These are phyloP conservation scores for Astrothelium subdiscretum DNA, from an alignment of 495 filamentous ascomycete genomes.

Conservation along the genomic window DNA sequence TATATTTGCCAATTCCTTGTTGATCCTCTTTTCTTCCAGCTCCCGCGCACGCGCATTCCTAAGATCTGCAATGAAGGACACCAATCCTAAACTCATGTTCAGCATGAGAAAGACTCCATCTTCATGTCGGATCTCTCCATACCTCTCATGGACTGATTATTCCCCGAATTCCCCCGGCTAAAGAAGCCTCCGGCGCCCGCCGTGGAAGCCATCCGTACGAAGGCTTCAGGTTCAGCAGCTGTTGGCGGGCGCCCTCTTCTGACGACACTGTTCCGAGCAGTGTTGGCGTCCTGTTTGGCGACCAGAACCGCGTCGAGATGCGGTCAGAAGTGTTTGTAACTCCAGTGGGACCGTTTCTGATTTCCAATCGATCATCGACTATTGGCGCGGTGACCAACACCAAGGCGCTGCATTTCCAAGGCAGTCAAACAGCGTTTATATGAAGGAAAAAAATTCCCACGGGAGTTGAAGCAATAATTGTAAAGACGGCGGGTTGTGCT, in stretches of 20 bases:
- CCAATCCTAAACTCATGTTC: slow-evolving; percentile 49
- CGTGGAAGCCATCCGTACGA: slow-evolving; percentile 23
- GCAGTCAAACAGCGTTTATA: background rate
- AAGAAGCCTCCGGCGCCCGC: slow-evolving; percentile 26
- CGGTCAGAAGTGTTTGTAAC: background rate
- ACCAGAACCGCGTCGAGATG: background rate
- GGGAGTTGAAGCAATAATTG: background rate
- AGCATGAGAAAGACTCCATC: slow-evolving; percentile 6
- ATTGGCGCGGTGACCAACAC: background rate
- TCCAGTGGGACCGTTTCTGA: background rate
- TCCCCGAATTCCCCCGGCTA: slow-evolving; percentile 24
- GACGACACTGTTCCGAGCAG: background rate
- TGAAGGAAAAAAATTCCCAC: background rate
- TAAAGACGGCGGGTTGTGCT: background rate
- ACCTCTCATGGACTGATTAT: slow-evolving; percentile 22
- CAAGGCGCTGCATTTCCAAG: background rate
- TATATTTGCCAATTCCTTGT: slow-evolving; percentile 98
- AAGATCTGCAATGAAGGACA: slow-evolving; percentile 97
- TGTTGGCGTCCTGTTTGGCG: background rate
- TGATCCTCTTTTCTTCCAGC: slow-evolving; percentile 96
- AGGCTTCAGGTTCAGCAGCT: slow-evolving; percentile 1
- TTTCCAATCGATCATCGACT: background rate
- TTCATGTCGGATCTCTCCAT: background rate
- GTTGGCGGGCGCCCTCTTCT: background rate
- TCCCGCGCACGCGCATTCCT: slow-evolving; percentile 91